Percentiles rank a stretch among this genome's conserved stretches.
Evolutionary conservation across 805 yeast species (phyloP).

Genomic region (Candida tammaniensis): DNA sequence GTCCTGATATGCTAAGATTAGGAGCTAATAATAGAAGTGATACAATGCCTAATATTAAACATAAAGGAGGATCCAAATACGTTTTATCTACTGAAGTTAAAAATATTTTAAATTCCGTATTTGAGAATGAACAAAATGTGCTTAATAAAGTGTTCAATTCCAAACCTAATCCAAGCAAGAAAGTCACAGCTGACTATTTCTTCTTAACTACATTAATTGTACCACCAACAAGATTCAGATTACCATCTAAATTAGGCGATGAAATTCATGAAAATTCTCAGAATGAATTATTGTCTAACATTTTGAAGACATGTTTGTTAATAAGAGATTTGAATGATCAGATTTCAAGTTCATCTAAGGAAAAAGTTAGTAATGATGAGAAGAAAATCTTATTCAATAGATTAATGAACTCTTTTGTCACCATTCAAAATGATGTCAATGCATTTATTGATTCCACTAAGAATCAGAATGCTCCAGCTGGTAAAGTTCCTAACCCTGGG

Average conservation of each 20-base stretch:
- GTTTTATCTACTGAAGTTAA: conserved; percentile 85
- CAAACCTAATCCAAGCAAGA: conserved; percentile 57
- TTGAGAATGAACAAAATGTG: conserved; percentile 66
- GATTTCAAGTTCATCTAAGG: conserved; percentile 46
- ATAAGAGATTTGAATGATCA: conserved; percentile 90
- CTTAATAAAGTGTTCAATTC: conserved; percentile 78
- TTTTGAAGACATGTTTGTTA: conserved; percentile 73
- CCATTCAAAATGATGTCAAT: conserved; percentile 92
- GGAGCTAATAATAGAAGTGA: conserved; percentile 14
- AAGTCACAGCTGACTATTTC: conserved; percentile 71
- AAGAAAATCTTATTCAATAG: conserved; percentile 78
- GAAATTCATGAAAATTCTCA: conserved; percentile 93
- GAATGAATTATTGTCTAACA: conserved; percentile 79
- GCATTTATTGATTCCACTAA: conserved; percentile 91
- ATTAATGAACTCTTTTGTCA: conserved; percentile 93
- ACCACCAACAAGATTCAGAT: conserved; percentile 94
- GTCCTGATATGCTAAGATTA: conserved; percentile 62
- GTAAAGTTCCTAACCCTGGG: conserved; percentile 84
- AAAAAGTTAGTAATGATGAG: conserved; percentile 53
- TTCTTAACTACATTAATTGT: conserved; percentile 86
- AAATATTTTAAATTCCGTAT: conserved; percentile 72
- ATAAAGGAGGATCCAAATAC: conserved; percentile 75
- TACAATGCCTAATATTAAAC: conserved; percentile 51
- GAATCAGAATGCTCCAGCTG: conserved; percentile 68
- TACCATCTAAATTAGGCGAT: conserved; percentile 96